Percentiles rank a stretch among this genome's conserved stretches.
Evolutionary conservation across 352 stramenopile species (phyloP).

Genomic region (Phytophthora nicotianae): DNA sequence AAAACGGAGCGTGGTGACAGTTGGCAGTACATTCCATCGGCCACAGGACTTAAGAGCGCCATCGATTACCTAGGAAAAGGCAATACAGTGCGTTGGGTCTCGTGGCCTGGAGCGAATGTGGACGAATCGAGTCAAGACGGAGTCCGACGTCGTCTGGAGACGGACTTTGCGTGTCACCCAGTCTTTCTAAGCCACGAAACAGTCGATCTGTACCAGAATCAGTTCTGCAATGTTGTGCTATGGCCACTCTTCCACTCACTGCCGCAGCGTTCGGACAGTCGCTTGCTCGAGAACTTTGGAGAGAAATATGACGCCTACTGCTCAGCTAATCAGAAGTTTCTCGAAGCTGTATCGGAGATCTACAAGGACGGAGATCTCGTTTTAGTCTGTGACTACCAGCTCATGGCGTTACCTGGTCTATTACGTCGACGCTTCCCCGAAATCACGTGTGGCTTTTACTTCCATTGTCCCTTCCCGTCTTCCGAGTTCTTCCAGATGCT

Average conservation of each 20-base stretch:
- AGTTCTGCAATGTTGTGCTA: constrained; percentile 91
- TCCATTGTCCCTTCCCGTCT: constrained; percentile 91
- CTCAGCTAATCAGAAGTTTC: constrained; percentile 86
- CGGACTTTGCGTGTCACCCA: constrained; percentile 84
- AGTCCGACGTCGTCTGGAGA: constrained; percentile 73
- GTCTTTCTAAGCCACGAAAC: constrained; percentile 84
- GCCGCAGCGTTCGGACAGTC: constrained; percentile 73
- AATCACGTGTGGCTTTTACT: constrained; percentile 87
- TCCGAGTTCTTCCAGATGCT: constrained; percentile 93
- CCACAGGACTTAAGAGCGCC: constrained; percentile 71
- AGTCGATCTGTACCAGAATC: constrained; percentile 87
- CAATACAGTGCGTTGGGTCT: constrained; percentile 91
- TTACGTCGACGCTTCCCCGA: constrained; percentile 79
- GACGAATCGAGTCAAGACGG: constrained; percentile 81
- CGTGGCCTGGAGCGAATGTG: constrained; percentile 85
- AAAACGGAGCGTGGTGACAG: constrained; percentile 73
- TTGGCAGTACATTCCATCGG: constrained; percentile 75
- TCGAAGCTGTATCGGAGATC: constrained; percentile 79
- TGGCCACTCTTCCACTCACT: constrained; percentile 93
- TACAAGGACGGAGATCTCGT: constrained; percentile 88
- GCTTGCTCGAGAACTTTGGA: constrained; percentile 80
- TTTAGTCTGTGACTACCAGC: constrained; percentile 90
- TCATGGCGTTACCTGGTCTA: constrained; percentile 84
- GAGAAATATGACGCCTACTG: constrained; percentile 91
- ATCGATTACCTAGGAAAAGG: constrained; percentile 73